Conservation (phyloP, 805 yeast species). For the Candida arabinofermentans region DNA sequence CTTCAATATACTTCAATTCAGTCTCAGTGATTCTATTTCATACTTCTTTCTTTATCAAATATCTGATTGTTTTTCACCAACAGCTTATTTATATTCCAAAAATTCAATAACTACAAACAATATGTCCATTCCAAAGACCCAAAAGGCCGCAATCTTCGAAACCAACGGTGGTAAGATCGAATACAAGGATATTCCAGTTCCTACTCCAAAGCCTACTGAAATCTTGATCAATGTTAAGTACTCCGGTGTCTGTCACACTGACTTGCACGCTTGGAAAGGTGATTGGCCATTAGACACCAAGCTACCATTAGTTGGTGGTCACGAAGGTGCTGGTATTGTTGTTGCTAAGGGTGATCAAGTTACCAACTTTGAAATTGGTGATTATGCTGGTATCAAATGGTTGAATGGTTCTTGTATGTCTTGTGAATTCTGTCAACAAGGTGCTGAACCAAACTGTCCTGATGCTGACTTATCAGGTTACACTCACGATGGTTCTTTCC, state of each 20-base stretch:
- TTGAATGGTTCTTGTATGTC: conserved; percentile 70
- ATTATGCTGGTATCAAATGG: conserved; percentile 83
- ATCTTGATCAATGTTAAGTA: conserved; percentile 76
- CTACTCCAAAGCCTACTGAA: conserved; percentile 73
- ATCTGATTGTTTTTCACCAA: not conserved
- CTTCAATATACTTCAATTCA: no score
- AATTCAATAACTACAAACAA: not conserved
- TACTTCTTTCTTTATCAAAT: no score
- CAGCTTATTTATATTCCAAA: not conserved
- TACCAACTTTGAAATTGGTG: conserved; percentile 70
- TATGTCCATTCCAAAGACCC: conserved; percentile 55
- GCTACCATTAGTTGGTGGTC: conserved; percentile 81
- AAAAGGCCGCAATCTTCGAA: conserved; percentile 69
- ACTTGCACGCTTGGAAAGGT: conserved; percentile 90
- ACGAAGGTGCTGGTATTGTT: conserved; percentile 86
- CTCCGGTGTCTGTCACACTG: conserved; percentile 94
- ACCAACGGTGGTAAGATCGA: conserved; percentile 58
- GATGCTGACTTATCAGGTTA: conserved; percentile 76
- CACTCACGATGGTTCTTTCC: conserved; percentile 89
- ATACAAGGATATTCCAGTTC: conserved; percentile 76
- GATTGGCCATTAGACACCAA: conserved; percentile 83
- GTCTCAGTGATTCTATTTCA: no score
- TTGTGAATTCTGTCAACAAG: conserved; percentile 70
- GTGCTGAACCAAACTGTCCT: conserved; percentile 69
- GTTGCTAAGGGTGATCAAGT: conserved; percentile 73